A percentile compares a stretch with the other conserved stretches of the same genome.
Evolutionary conservation across 1,139 yeast genomes (phyloP).

Genomic region (Kurtzmaniella quercitrusa): DNA sequence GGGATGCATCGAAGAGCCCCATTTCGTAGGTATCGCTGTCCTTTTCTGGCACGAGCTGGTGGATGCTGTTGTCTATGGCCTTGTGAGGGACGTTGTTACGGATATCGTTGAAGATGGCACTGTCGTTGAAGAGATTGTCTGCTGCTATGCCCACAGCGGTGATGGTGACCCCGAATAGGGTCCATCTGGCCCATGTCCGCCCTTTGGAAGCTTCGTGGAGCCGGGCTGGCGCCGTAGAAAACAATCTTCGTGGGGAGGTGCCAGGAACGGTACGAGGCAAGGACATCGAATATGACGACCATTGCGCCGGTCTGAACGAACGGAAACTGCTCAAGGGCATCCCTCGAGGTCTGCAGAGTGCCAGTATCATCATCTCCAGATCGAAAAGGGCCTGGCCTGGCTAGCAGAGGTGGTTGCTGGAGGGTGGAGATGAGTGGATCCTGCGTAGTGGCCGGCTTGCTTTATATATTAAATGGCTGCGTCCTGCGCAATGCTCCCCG

Average conservation of each 20-base stretch:
- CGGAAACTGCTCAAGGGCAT: too few species aligned
- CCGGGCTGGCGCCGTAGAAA: background rate
- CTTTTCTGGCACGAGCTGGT: conserved; percentile 38
- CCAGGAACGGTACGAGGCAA: background rate
- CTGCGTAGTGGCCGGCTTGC: too few species aligned
- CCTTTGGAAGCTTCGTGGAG: background rate
- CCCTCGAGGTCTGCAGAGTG: too few species aligned
- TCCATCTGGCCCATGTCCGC: background rate
- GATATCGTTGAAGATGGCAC: conserved; percentile 25
- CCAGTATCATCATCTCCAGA: too few species aligned
- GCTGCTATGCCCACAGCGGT: background rate
- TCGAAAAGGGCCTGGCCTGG: too few species aligned
- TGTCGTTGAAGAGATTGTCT: background rate
- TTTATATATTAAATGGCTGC: too few species aligned
- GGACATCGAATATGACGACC: background rate
- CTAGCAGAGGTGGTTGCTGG: too few species aligned
- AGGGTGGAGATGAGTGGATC: too few species aligned
- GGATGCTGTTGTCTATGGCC: conserved; percentile 31
- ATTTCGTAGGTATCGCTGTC: conserved; percentile 62
- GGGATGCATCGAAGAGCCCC: conserved; percentile 63
- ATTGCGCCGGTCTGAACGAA: background rate
- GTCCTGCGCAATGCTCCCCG: too few species aligned
- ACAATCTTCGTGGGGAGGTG: background rate
- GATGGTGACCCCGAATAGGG: background rate
- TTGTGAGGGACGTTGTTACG: conserved; percentile 11